Conservation (phyloP, 2,329 filamentous ascomycete genomes). For the Sarocladiaceae sp. region DNA sequence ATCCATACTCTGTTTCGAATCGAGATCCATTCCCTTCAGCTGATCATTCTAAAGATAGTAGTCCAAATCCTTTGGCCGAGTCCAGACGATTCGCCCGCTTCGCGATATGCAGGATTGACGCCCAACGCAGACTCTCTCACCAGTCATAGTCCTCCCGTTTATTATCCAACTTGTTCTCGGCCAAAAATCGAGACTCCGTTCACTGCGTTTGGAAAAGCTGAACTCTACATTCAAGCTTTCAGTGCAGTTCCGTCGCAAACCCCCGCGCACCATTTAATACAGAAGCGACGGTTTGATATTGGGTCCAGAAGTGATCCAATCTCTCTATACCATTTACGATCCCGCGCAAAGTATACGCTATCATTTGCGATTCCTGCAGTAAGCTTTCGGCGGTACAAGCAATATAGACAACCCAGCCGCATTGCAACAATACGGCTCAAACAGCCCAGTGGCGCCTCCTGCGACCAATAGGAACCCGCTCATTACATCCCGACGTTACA, state of each 20-base stretch:
- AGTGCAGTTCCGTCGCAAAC: not conserved
- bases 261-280: not conserved
- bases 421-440: not conserved
- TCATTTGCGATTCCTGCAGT: not conserved
- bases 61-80: not conserved
- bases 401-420: slow-evolving; percentile 7
- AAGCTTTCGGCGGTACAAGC: not conserved
- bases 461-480: not conserved
- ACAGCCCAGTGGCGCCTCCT: not conserved
- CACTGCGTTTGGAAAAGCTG: not conserved
- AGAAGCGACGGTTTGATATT: not conserved
- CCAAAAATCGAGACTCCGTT: not conserved
- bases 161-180: not conserved
- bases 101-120: no score
- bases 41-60: slow-evolving; percentile 6
- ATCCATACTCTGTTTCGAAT: no score
- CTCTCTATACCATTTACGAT: not conserved
- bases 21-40: no score
- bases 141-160: not conserved
- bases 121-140: no score
- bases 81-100: no score
- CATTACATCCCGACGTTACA: slow-evolving; percentile 3
- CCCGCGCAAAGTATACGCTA: not conserved
- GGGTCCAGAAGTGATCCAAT: not conserved
- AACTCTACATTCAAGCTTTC: not conserved